These are phyloP conservation scores for Penicillium cataractarum DNA, from an alignment of 495 filamentous ascomycete species.

Conservation along the genomic window DNA sequence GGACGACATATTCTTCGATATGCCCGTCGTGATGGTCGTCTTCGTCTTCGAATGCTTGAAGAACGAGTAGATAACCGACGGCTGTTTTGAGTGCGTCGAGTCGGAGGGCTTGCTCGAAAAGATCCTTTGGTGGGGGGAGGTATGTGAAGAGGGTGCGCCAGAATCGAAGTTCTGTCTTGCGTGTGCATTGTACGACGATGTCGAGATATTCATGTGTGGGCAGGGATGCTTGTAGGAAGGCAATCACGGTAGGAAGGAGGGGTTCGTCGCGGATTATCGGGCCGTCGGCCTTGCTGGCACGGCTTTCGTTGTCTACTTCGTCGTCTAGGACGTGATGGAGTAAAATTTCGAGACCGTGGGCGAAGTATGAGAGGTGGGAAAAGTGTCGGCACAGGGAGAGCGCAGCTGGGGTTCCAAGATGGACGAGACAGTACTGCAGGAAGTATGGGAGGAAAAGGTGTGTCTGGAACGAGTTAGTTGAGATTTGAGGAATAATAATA, in stretches of 20 bases:
- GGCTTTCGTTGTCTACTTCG: slow-evolving; percentile 79
- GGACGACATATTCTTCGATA: slow-evolving; percentile 67
- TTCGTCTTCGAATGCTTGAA: slow-evolving; percentile 90
- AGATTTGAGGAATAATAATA: not conserved
- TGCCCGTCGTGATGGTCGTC: slow-evolving; percentile 71
- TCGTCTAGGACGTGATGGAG: slow-evolving; percentile 93
- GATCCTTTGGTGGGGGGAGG: slow-evolving; percentile 82
- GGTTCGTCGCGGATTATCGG: slow-evolving; percentile 52
- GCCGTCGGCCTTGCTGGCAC: slow-evolving; percentile 53
- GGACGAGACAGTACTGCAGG: slow-evolving; percentile 72
- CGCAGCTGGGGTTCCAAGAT: slow-evolving; percentile 73
- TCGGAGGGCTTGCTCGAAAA: slow-evolving; percentile 89
- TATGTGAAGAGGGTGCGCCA: slow-evolving; percentile 94
- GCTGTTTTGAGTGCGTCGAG: slow-evolving; percentile 90
- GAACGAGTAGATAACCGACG: slow-evolving; percentile 91
- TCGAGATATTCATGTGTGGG: slow-evolving; percentile 77
- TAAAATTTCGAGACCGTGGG: slow-evolving; percentile 89
- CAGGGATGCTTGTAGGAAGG: slow-evolving; percentile 83
- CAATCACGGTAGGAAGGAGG: slow-evolving; percentile 82
- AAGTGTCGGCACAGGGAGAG: slow-evolving; percentile 80
- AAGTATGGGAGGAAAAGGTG: slow-evolving; percentile 90
- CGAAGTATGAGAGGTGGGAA: slow-evolving; percentile 83
- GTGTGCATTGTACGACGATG: slow-evolving; percentile 94
- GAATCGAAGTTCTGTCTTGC: slow-evolving; percentile 93
- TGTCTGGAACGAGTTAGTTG: slow-evolving; percentile 56